These are phyloP conservation scores for Tetrapisispora arboricola DNA, from an alignment of 805 yeast species.

Conservation along the genomic window DNA sequence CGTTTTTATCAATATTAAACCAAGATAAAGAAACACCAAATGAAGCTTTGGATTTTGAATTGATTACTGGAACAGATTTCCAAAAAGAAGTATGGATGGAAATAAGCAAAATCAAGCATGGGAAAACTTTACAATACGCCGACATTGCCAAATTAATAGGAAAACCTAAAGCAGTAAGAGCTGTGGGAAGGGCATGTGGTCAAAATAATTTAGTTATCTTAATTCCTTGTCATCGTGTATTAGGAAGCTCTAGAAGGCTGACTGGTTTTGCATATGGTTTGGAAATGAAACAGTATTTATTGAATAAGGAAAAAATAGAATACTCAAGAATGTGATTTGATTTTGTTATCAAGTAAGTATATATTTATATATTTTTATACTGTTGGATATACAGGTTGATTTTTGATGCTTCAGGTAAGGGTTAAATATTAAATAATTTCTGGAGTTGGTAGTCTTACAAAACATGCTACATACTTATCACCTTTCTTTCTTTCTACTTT, in stretches of 20 bases:
- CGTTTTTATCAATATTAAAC: neutral
- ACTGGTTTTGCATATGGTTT: conserved; percentile 35
- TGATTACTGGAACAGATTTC: conserved; percentile 32
- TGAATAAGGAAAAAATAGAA: conserved; percentile 11
- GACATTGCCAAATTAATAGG: conserved; percentile 28
- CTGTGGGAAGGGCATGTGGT: conserved; percentile 34
- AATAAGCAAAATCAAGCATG: conserved; percentile 23
- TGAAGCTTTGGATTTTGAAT: conserved; percentile 14
- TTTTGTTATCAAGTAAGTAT: neutral
- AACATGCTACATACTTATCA: conserved; percentile 80
- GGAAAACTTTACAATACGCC: conserved; percentile 27
- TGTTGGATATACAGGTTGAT: neutral
- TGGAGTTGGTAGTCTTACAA: conserved; percentile 59
- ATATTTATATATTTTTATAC: neutral
- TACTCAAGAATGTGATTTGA: neutral
- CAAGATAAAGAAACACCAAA: neutral
- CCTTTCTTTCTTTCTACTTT: conserved; percentile 90
- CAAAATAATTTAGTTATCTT: conserved; percentile 32
- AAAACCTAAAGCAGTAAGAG: conserved; percentile 28
- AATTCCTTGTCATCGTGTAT: conserved; percentile 37
- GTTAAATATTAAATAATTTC: conserved; percentile 10
- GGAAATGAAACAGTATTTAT: conserved; percentile 24
- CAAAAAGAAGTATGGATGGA: conserved; percentile 33
- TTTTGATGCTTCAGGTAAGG: too few species aligned
- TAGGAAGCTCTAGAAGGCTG: conserved; percentile 24